A percentile compares a stretch with the other conserved stretches of the same genome.
Evolutionary conservation across 78 protist genomes (phyloP).

Genomic region (Dictyostelium brefeldianum): DNA sequence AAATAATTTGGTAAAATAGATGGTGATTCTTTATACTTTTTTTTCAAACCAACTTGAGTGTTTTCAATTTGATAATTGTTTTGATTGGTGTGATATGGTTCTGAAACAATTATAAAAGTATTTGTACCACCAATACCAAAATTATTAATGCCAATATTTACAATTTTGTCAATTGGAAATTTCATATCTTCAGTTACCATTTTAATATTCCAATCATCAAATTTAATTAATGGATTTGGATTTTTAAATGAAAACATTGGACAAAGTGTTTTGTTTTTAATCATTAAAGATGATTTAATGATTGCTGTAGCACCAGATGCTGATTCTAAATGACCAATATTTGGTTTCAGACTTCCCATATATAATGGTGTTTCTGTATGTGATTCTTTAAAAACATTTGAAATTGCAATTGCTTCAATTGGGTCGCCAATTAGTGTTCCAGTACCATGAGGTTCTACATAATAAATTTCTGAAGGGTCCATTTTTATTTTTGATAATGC

Average conservation of each 20-base stretch:
- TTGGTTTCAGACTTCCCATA: constrained; percentile 82
- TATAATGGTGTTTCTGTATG: constrained; percentile 8
- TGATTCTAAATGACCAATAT: constrained; percentile 88
- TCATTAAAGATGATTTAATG: constrained; percentile 52
- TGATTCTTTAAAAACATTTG: constrained; percentile 1
- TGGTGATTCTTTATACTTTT: background rate
- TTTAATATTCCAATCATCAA: constrained; percentile 57
- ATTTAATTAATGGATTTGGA: constrained; percentile 48
- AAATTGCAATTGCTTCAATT: constrained; percentile 79
- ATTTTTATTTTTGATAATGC: background rate
- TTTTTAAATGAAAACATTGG: constrained; percentile 45
- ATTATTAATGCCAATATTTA: constrained; percentile 62
- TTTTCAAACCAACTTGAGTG: background rate
- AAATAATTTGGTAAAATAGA: constrained; percentile 4
- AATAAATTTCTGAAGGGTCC: background rate
- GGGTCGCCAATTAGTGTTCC: constrained; percentile 87
- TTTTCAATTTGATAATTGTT: background rate
- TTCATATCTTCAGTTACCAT: constrained; percentile 2
- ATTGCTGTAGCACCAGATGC: constrained; percentile 81
- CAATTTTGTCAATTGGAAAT: constrained; percentile 28
- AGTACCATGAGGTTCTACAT: constrained; percentile 42
- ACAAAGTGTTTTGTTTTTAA: constrained; percentile 11
- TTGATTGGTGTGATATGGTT: background rate
- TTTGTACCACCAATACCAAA: constrained; percentile 81
- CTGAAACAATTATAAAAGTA: background rate